A percentile compares a stretch with the other conserved stretches of the same genome.
Conservation (phyloP, 2,329 filamentous ascomycete genomes). For the Fusarium zealandicum region DNA sequence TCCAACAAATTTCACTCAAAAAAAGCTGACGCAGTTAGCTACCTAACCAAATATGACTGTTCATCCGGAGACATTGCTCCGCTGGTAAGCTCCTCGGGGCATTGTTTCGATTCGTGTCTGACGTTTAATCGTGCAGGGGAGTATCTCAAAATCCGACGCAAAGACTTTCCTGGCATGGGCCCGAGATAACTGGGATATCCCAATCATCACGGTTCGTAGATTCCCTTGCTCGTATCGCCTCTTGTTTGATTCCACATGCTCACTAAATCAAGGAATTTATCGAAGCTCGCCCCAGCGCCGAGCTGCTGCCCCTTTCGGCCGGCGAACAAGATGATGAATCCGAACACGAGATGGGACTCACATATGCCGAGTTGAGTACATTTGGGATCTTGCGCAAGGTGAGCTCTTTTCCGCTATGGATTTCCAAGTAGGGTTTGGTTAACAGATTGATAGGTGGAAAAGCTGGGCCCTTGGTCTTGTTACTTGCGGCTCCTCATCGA, state of each 20-base stretch:
- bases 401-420: too few relatives aligned
- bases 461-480: constrained; percentile 51
- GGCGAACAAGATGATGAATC: constrained; percentile 50
- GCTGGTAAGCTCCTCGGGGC: constrained; percentile 47
- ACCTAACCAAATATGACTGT: constrained; percentile 51
- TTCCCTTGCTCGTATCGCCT: too few relatives aligned
- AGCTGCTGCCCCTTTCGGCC: constrained; percentile 54
- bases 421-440: too few relatives aligned
- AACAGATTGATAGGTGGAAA: constrained; percentile 43
- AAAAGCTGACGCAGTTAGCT: background rate
- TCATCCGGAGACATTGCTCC: constrained; percentile 64
- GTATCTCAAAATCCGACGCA: constrained; percentile 67
- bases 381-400: constrained; percentile 42
- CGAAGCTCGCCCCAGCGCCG: constrained; percentile 62
- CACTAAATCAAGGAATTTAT: constrained; percentile 63
- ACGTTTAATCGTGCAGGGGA: constrained; percentile 13
- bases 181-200: constrained; percentile 62
- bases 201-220: constrained; percentile 50
- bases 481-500: constrained; percentile 50
- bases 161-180: constrained; percentile 70
- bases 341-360: constrained; percentile 51
- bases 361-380: constrained; percentile 50
- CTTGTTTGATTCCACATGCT: too few relatives aligned
- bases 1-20: background rate
- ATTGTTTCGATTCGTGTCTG: too few relatives aligned